Base-by-base conservation (phyloP, 2,329 filamentous ascomycete species). In the Graphiopsis chlorocephala region DNA sequence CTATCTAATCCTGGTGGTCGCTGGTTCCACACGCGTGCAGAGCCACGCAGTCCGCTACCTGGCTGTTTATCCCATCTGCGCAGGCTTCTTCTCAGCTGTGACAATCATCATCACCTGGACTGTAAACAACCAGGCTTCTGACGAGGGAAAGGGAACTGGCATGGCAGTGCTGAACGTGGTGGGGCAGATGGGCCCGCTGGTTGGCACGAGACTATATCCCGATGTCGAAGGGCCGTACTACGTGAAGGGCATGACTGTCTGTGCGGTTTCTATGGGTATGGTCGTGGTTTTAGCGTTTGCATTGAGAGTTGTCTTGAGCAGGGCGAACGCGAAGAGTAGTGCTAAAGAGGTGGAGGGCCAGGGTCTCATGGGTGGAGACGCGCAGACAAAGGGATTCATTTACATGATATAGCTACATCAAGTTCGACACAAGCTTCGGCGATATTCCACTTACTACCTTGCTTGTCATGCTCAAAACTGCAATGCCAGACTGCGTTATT, bases 61-160 rank as follows among this genome's bases (percentile, higher is more conserved):
- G 6, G 90, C 88, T 64, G 84, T 96, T 8, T 96, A 90, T 74
- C 92, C 91, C 0, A 92, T 93, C 1, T 85, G 88, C 1, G 81
- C 87, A 0, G 93, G 93, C 4, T 95, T 96, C 78, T 94, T 96
- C 81, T 88, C 86, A 66, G 90, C 92, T 23, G 90, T 96, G 64
- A 92, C 92, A 0, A 83, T 96, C 33, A 89, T 93, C 69, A 90
- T 97, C 64, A 90, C 91, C 1, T 97, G 93, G 93, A 91, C 86
- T 38, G 86, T 97, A 73, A 96, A 96, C 74, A 97, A 96, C 76
- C 91, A 95, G 74, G 79, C 84, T 61, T 87, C 82, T 14, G 86
- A 88, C 67, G 86, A 85, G 60, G 85, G 87, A 7, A 90, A 90
- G 69, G 91, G 91, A 0, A 87, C 87, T 1, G 91, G 90, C 1